A percentile compares a stretch with the other conserved stretches of the same genome.
phyloP scores from a whole-genome alignment of 1,139 yeast species.

The Magnusiomyces fungicola region DNA sequence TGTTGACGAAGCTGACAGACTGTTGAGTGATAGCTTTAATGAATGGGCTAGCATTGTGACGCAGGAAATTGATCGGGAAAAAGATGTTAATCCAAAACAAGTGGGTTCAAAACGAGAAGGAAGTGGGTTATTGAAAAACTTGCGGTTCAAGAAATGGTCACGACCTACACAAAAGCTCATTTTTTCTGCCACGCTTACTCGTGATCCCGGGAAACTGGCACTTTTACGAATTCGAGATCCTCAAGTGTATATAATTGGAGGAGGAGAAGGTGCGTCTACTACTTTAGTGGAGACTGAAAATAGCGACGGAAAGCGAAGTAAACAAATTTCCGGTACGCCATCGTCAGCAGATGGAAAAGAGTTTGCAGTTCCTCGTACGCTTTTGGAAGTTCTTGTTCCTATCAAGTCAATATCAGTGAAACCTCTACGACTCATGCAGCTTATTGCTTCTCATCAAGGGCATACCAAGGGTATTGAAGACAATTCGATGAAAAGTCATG shows the following conservation, averaged over 20 bases:
- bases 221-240: constrained; percentile 63
- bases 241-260: constrained; percentile 57
- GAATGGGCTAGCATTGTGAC: constrained; percentile 77
- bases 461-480: constrained; percentile 26
- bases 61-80: constrained; percentile 21
- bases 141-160: constrained; percentile 19
- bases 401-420: constrained; percentile 40
- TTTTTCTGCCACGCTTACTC: constrained; percentile 89
- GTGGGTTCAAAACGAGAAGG: constrained; percentile 10
- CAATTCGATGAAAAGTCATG: constrained; percentile 23
- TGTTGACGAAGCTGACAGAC: constrained; percentile 91
- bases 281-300: constrained; percentile 17
- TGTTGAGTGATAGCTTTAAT: constrained; percentile 85
- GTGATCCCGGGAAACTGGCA: constrained; percentile 83
- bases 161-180: constrained; percentile 51
- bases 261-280: constrained; percentile 14
- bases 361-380: constrained; percentile 36
- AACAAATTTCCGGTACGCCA: constrained; percentile 33
- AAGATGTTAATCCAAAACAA: constrained; percentile 43
- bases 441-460: constrained; percentile 22
- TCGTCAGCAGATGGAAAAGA: constrained; percentile 45
- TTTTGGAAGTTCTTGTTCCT: constrained; percentile 29
- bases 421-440: constrained; percentile 61
- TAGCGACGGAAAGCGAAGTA: constrained; percentile 23
- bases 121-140: not conserved